Percentiles rank a stretch among this genome's conserved stretches.
Evolutionary conservation across 2,329 filamentous ascomycete genomes (phyloP).

Genomic region (Didymella segeticola): DNA sequence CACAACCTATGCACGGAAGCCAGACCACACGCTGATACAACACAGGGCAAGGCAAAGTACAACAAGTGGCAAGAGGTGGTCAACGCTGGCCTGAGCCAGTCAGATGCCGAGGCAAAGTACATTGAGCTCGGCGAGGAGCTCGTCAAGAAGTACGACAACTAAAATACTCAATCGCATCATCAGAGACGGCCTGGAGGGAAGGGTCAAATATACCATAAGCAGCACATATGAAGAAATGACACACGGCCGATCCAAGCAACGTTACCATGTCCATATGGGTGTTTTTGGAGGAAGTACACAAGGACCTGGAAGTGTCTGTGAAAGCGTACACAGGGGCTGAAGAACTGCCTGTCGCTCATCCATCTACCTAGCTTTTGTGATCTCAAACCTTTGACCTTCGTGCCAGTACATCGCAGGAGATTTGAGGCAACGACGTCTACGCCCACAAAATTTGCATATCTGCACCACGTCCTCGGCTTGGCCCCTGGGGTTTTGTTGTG

Average conservation of each 20-base stretch:
- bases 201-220: conserved; percentile 5
- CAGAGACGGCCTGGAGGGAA: neutral
- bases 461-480: too few relatives aligned
- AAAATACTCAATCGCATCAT: conserved; percentile 26
- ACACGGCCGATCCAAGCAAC: conserved; percentile 11
- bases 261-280: neutral
- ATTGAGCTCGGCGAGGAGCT: conserved; percentile 74
- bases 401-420: too few relatives aligned
- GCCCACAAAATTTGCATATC: too few relatives aligned
- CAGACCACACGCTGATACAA: conserved; percentile 6
- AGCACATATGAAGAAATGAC: conserved; percentile 14
- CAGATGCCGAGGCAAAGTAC: conserved; percentile 78
- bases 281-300: neutral
- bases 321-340: too few relatives aligned
- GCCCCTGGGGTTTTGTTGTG: too few relatives aligned
- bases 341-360: too few relatives aligned
- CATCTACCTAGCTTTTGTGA: too few relatives aligned
- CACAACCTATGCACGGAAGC: neutral
- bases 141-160: conserved; percentile 71
- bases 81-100: conserved; percentile 66
- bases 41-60: conserved; percentile 80
- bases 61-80: conserved; percentile 75
- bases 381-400: too few relatives aligned
- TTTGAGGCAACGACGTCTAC: too few relatives aligned
- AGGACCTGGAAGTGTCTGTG: too few relatives aligned